A percentile compares a stretch with the other conserved stretches of the same genome.
Evolutionary conservation across 106 monocot species (phyloP).

Genomic region (Apostasia shenzhenica): DNA sequence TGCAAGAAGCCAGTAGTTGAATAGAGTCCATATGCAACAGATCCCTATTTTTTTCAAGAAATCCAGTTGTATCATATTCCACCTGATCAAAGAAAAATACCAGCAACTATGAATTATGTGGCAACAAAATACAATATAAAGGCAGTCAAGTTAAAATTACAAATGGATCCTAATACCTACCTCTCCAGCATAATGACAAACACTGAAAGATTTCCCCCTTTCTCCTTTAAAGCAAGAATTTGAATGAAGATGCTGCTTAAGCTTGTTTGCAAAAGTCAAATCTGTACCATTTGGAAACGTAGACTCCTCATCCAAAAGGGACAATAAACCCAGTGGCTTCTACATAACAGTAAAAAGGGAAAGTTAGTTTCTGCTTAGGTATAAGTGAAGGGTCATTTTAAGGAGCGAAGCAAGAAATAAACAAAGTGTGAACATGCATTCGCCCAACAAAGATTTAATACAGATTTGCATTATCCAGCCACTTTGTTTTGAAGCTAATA

Average conservation of each 20-base stretch:
- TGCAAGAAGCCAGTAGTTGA: constrained; percentile 72
- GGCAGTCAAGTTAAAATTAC: neutral
- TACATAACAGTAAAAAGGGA: constrained; percentile 21
- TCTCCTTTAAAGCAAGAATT: constrained; percentile 87
- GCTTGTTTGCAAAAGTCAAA: constrained; percentile 86
- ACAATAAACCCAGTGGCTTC: constrained; percentile 93
- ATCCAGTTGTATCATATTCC: constrained; percentile 76
- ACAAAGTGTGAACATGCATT: too few species aligned
- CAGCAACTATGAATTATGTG: neutral
- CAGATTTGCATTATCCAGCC: too few species aligned
- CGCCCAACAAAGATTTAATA: too few species aligned
- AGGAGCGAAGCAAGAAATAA: too few species aligned
- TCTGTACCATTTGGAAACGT: constrained; percentile 97
- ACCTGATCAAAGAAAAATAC: constrained; percentile 43
- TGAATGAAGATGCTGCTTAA: constrained; percentile 84
- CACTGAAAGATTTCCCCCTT: constrained; percentile 77
- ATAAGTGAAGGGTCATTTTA: too few species aligned
- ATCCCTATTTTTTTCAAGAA: constrained; percentile 97
- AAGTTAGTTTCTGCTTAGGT: too few species aligned
- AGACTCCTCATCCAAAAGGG: constrained; percentile 96
- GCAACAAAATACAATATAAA: constrained; percentile 6
- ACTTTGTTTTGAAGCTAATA: too few species aligned
- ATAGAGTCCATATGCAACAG: constrained; percentile 87
- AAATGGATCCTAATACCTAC: constrained; percentile 21
- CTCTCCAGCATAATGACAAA: constrained; percentile 97